Base-by-base conservation (phyloP, 306 rosid species). In the Cucurbita moschata region DNA sequence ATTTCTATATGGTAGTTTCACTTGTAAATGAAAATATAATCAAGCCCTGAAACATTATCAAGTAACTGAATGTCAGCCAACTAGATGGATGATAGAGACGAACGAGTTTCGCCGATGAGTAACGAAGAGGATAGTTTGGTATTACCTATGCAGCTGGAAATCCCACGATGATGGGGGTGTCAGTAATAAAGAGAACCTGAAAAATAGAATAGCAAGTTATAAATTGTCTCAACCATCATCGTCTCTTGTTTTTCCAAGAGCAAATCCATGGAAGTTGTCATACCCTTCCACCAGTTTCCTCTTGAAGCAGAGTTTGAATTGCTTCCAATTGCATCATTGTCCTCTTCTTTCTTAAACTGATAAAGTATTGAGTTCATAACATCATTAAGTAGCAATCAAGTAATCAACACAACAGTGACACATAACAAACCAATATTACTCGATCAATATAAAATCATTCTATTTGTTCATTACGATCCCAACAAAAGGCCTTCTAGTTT, bases 271-370 rank as follows among this genome's bases (percentile, higher is more conserved):
- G 49, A n/a, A 38, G 71, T 19, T 77, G 44, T 75, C 81, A 38
- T 86, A 92, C 98, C 98, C 84, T 92, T 79, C 98, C 98, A 92
- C 98, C 98, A 92, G 79, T 92, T 90, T 76, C 96, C 98, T 40
- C 98, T 82, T 54, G 96, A 87, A 70, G 86, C 87, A 10, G 79
- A 54, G 79, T 83, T 83, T 23, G 92, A 78, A 74, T 83, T 84
- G 55, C 71, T 81, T 52, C 81, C 94, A 76, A 79, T 83, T 58
- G 80, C 65, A 60, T 88, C 90, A 37, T 76, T 90, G 56, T 85
- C 83, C 53, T 73, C 84, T 61, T 90, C 96, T 76, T 88, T 90
- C 81, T 87, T 88, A 26, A 53, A 73, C 96, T 90, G 85, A 53
- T 64, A 26, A 46, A 75, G 30, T 54, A 55, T 59, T 56, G 72